Conservation (phyloP, 108 stramenopile genomes). For the Heterococcus sp. region DNA sequence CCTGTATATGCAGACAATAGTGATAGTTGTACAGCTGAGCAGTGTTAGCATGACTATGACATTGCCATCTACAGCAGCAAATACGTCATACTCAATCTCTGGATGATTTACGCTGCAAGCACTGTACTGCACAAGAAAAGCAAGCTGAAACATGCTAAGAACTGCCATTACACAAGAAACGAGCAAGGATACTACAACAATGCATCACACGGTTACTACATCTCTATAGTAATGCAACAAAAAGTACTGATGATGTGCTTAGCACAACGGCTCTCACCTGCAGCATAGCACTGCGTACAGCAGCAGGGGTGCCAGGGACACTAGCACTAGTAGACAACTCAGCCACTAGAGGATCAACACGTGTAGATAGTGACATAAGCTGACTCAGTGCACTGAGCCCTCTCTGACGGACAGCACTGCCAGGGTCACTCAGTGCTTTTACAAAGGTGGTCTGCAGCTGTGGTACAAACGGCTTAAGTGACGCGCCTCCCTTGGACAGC, state of each 20-base stretch:
- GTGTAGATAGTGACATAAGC: slow-evolving; percentile 30
- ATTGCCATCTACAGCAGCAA: too few relatives aligned
- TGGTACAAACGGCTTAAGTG: slow-evolving; percentile 92
- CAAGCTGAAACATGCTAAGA: background rate
- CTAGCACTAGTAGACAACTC: slow-evolving; percentile 36
- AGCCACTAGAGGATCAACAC: slow-evolving; percentile 39
- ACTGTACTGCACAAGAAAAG: background rate
- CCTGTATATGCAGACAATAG: slow-evolving; percentile 13
- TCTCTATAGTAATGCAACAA: background rate
- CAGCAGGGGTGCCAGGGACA: background rate
- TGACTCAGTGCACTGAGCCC: slow-evolving; percentile 26
- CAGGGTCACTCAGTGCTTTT: slow-evolving; percentile 84
- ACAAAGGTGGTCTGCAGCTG: slow-evolving; percentile 99
- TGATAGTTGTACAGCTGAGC: background rate
- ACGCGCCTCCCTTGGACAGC: slow-evolving; percentile 81
- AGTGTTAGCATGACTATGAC: background rate
- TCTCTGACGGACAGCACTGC: slow-evolving; percentile 17
- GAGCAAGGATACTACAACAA: background rate
- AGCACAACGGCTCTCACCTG: background rate
- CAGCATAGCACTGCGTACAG: background rate
- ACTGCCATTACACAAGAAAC: background rate
- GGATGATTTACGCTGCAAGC: background rate
- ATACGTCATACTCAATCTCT: too few relatives aligned
- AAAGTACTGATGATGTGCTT: background rate
- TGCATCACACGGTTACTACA: background rate